Percentiles rank a stretch among this genome's conserved stretches.
Conservation (phyloP, 192 early-diverging fungal genomes). For the Coemansia erecta region DNA sequence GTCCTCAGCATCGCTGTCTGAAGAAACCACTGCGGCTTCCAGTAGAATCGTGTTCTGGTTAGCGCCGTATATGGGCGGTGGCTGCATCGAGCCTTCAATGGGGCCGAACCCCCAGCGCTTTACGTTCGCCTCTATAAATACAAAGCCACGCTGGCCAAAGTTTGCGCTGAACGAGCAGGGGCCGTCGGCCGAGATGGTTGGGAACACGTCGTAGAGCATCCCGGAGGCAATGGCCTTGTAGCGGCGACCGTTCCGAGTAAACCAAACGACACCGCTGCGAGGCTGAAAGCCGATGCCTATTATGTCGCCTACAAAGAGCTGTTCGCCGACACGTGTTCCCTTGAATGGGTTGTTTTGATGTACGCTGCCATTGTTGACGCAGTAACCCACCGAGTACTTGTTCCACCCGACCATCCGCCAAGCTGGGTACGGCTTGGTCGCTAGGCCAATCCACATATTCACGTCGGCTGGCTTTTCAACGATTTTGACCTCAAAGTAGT, state of each 20-base stretch:
- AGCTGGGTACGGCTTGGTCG: slow-evolving; percentile 72
- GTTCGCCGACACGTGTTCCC: slow-evolving; percentile 60
- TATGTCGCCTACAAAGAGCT: slow-evolving; percentile 71
- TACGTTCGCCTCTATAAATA: slow-evolving; percentile 82
- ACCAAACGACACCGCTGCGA: slow-evolving; percentile 70
- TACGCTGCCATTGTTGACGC: slow-evolving; percentile 63
- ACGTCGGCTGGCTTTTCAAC: slow-evolving; percentile 69
- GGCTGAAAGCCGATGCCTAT: slow-evolving; percentile 77
- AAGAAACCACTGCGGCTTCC: slow-evolving; percentile 22
- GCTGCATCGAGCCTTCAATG: slow-evolving; percentile 62
- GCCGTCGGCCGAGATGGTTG: slow-evolving; percentile 51
- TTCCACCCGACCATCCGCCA: slow-evolving; percentile 77
- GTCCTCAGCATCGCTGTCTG: slow-evolving; percentile 25
- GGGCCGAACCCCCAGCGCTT: slow-evolving; percentile 82
- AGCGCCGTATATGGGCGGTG: slow-evolving; percentile 75
- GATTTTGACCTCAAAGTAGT: slow-evolving; percentile 82
- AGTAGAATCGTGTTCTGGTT: slow-evolving; percentile 69
- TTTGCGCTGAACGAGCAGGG: slow-evolving; percentile 61
- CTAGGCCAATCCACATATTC: slow-evolving; percentile 67
- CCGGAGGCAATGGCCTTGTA: slow-evolving; percentile 69
- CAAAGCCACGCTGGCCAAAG: slow-evolving; percentile 78
- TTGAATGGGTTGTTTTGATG: slow-evolving; percentile 69
- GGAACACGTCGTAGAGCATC: slow-evolving; percentile 69
- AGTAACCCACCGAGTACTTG: slow-evolving; percentile 71
- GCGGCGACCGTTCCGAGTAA: slow-evolving; percentile 71